Evolutionary conservation across 257 asterid genomes (phyloP).

Genomic region (Fraxinus anomala): DNA sequence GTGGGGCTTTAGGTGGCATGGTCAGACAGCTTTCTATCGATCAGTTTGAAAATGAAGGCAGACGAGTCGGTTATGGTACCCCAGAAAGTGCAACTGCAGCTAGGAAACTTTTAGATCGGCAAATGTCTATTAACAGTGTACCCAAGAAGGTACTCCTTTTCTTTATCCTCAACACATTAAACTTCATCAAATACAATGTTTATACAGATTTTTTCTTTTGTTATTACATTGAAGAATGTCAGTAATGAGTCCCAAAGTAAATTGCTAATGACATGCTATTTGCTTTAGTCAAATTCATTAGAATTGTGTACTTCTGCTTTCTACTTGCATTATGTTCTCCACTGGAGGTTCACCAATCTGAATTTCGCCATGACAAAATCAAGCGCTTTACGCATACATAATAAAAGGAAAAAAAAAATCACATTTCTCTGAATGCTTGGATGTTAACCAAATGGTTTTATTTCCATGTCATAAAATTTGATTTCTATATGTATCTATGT

Average conservation of each 20-base stretch:
- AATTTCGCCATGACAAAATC: not conserved
- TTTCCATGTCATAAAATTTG: not conserved
- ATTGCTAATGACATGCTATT: not conserved
- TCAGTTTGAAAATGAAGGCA: constrained; percentile 81
- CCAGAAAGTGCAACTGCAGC: constrained; percentile 99
- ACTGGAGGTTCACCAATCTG: not conserved
- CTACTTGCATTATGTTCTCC: not conserved
- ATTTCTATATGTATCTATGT: too few species aligned
- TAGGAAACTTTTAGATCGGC: constrained; percentile 89
- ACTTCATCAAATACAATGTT: not conserved
- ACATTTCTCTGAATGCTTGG: not conserved
- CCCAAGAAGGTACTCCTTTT: constrained; percentile 74
- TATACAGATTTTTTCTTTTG: not conserved
- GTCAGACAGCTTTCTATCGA: constrained; percentile 78
- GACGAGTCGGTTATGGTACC: constrained; percentile 88
- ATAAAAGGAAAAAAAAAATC: not conserved
- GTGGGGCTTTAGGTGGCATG: constrained; percentile 85
- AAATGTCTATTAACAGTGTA: constrained; percentile 87
- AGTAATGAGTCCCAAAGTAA: not conserved
- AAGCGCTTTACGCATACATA: not conserved
- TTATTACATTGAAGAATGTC: not conserved
- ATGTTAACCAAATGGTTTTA: not conserved
- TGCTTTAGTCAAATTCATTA: not conserved
- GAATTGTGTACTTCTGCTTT: not conserved
- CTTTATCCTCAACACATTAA: not conserved